Base-by-base conservation (phyloP, 805 yeast species). In the Starmerella floris region DNA sequence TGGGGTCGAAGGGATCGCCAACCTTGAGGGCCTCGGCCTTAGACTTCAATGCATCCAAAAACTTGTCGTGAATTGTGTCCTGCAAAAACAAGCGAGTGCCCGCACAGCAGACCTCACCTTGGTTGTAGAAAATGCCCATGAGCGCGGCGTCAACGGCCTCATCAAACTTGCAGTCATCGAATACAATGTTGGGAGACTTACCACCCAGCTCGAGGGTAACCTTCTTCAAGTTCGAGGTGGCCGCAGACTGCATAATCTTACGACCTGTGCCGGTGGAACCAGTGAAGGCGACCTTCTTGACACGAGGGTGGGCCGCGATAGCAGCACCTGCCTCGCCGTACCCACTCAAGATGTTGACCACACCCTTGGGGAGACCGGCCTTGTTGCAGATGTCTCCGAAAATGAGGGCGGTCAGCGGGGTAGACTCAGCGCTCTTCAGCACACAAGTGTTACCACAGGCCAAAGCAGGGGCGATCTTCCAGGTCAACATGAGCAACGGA, bases 31-130 rank as follows among this genome's bases (percentile, higher is more conserved):
- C 52, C 52, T 73, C 72, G 37, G 76, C 71, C 43, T 72, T 72
- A 23, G 58, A 54, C 54, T 68, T 69, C 59, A 81, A 75, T 51
- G 66, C 73, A 30, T 65, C 67, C 45, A 83, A 59, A 49, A 84
- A 73, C 59, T 75, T 68, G 48, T 85, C 94, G 65, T 87, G 82
- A 51, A 83, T 69, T 30, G 74, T 73, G 52, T 80, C 88, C 63
- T 88, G 94, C 45, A 85, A 80, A 62, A 82, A 82, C 51, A 85
- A 66, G 67, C 97, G 77, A 38, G 95, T 84, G 54, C 94, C 88
- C 25, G 95, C 95, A 56, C 87, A 79, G 66, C 97, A 87, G 44
- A 85, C 91, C 68, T 87, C 95, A 65, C 97, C 97, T 59, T 87
- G 77, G 70, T 87, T 87, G 71, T 73, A 83, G 72, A 81, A 82